A percentile compares a stretch with the other conserved stretches of the same genome.
Evolutionary conservation across 805 yeast species (phyloP).

Genomic region (Ogataea pignaliae): DNA sequence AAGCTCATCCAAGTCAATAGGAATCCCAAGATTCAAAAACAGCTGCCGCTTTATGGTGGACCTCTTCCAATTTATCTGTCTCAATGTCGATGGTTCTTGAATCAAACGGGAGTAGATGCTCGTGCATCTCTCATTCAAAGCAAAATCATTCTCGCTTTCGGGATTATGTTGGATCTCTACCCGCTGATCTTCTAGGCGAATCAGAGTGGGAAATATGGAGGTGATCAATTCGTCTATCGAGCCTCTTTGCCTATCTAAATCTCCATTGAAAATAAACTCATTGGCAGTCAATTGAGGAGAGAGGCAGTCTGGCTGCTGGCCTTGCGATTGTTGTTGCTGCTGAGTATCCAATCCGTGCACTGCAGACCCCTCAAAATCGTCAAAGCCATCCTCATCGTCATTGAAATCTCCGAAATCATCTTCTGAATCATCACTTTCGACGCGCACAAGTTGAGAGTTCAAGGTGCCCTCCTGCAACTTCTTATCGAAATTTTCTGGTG

Average conservation of each 20-base stretch:
- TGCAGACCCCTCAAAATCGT: slow-evolving; percentile 14
- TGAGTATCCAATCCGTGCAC: not conserved
- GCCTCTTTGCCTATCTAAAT: slow-evolving; percentile 1
- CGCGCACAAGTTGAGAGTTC: not conserved
- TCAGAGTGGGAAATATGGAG: slow-evolving; percentile 6
- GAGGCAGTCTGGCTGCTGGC: not conserved
- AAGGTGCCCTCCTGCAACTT: too few relatives aligned
- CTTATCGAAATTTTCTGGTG: too few relatives aligned
- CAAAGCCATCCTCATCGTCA: slow-evolving; percentile 12
- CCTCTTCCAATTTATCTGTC: slow-evolving; percentile 65
- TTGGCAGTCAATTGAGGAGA: not conserved
- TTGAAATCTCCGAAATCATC: slow-evolving; percentile 13
- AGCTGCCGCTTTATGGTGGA: slow-evolving; percentile 62
- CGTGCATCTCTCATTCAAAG: slow-evolving; percentile 21
- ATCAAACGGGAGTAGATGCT: slow-evolving; percentile 22
- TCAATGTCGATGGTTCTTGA: slow-evolving; percentile 39
- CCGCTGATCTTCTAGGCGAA: too few relatives aligned
- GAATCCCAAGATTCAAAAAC: slow-evolving; percentile 63
- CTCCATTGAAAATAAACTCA: slow-evolving; percentile 3
- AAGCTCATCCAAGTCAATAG: slow-evolving; percentile 63
- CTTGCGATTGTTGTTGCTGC: not conserved
- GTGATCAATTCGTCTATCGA: slow-evolving; percentile 8
- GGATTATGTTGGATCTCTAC: too few relatives aligned
- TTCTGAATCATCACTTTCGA: not conserved
- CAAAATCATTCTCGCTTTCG: slow-evolving; percentile 1